Evolutionary conservation across 768 basidiomycete genomes (phyloP).

Genomic region (Macrolepiota fuliginosa): DNA sequence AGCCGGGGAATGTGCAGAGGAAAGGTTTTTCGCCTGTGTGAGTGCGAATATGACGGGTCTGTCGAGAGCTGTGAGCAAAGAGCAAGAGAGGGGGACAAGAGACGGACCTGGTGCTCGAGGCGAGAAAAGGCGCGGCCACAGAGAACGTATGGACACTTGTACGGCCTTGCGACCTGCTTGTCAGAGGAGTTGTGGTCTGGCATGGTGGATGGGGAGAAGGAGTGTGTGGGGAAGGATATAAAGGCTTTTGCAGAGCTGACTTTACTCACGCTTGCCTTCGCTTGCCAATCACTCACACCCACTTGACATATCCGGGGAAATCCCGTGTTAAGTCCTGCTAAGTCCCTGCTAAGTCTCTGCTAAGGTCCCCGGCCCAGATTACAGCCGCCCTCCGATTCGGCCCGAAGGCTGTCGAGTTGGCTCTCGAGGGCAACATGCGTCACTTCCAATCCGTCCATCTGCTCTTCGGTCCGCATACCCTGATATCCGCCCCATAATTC

Average conservation of each 20-base stretch:
- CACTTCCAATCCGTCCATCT: constrained; percentile 6
- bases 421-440: neutral
- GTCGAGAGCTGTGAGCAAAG: constrained; percentile 17
- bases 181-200: constrained; percentile 20
- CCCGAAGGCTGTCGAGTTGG: constrained; percentile 1
- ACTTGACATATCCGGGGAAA: neutral
- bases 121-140: constrained; percentile 96
- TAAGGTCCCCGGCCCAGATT: neutral
- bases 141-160: constrained; percentile 91
- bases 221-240: constrained; percentile 8
- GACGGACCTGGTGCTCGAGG: constrained; percentile 87
- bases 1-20: constrained; percentile 85
- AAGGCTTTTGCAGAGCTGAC: neutral
- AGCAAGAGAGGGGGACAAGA: neutral
- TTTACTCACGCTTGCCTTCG: constrained; percentile 7
- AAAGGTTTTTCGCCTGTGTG: constrained; percentile 99
- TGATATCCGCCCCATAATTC: constrained; percentile 1
- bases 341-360: constrained; percentile 4
- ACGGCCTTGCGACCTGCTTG: constrained; percentile 60
- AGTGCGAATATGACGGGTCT: constrained; percentile 98
- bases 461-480: constrained; percentile 5
- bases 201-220: constrained; percentile 14
- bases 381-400: constrained; percentile 10
- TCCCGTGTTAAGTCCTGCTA: constrained; percentile 2
- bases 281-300: neutral